Conservation (phyloP, 768 basidiomycete species). For the Dioszegia aurantiaca region DNA sequence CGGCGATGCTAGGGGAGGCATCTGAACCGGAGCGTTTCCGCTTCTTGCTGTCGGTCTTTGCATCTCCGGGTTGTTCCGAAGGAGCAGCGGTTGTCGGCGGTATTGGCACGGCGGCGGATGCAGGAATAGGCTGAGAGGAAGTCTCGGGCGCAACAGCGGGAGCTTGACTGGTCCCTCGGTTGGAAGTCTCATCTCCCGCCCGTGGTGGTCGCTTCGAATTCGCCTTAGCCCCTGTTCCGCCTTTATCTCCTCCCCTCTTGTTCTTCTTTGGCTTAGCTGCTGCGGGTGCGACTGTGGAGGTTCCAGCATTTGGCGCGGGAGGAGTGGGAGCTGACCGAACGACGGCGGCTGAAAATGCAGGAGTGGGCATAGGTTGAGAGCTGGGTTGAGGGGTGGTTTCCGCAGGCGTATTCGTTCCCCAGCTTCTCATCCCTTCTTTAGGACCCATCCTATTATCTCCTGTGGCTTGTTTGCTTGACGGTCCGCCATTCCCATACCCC, state of each 20-base stretch:
- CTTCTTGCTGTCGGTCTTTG: slow-evolving; percentile 31
- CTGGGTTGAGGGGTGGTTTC: slow-evolving; percentile 12
- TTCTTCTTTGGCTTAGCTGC: slow-evolving; percentile 40
- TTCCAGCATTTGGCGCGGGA: too few species aligned
- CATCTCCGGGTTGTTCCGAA: too few species aligned
- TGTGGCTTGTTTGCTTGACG: slow-evolving; percentile 11
- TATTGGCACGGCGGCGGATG: background rate
- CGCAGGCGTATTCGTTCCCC: slow-evolving; percentile 27
- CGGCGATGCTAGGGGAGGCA: background rate
- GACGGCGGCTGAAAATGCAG: background rate
- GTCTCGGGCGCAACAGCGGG: too few species aligned
- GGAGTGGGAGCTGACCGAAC: background rate
- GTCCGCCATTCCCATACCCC: slow-evolving; percentile 40
- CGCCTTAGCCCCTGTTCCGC: slow-evolving; percentile 47
- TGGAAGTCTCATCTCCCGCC: slow-evolving; percentile 5
- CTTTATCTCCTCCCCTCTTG: slow-evolving; percentile 49
- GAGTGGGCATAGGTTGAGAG: slow-evolving; percentile 2
- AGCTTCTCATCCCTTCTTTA: slow-evolving; percentile 37
- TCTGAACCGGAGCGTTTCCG: slow-evolving; percentile 27
- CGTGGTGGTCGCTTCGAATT: slow-evolving; percentile 40
- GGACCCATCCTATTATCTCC: slow-evolving; percentile 31
- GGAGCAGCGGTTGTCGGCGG: background rate
- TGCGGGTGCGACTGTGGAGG: too few species aligned
- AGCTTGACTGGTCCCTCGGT: background rate
- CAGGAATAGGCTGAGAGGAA: background rate